A percentile compares a stretch with the other conserved stretches of the same genome.
phyloP scores from a whole-genome alignment of 2,329 filamentous ascomycete genomes.

The Colletotrichum cereale region DNA sequence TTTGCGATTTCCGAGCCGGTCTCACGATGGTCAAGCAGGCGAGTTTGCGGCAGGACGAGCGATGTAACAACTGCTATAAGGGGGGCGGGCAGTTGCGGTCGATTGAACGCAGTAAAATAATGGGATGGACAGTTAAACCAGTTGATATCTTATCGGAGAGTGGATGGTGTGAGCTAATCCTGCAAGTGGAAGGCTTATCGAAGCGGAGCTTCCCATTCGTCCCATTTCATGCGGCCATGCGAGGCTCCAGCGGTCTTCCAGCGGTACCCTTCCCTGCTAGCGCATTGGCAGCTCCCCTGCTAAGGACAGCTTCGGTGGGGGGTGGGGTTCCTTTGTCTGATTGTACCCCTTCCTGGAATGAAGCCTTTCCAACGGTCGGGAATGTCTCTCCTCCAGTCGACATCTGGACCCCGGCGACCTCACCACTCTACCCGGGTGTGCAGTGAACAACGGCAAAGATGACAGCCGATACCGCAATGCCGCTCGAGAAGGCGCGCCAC shows the following conservation, averaged over 20 bases:
- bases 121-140: background rate
- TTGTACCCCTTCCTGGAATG: constrained; percentile 5
- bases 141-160: constrained; percentile 33
- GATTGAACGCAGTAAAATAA: constrained; percentile 14
- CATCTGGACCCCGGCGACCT: background rate
- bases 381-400: background rate
- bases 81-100: constrained; percentile 4
- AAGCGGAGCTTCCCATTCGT: constrained; percentile 32
- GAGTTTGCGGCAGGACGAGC: background rate
- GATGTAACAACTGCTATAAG: background rate
- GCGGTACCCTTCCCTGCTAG: constrained; percentile 24
- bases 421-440: background rate
- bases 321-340: constrained; percentile 11
- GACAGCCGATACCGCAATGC: constrained; percentile 44
- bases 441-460: constrained; percentile 32
- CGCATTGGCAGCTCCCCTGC: background rate
- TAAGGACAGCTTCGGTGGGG: constrained; percentile 20
- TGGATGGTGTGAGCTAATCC: constrained; percentile 14
- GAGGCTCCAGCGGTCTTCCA: constrained; percentile 5
- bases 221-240: background rate
- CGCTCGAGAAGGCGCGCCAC: constrained; percentile 75
- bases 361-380: background rate
- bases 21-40: background rate
- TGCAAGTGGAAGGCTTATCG: constrained; percentile 30
- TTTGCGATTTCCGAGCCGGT: constrained; percentile 39